Percentiles rank a stretch among this genome's conserved stretches.
phyloP scores from a whole-genome alignment of 495 filamentous ascomycete species.

The Hyaloscypha bicolor region DNA sequence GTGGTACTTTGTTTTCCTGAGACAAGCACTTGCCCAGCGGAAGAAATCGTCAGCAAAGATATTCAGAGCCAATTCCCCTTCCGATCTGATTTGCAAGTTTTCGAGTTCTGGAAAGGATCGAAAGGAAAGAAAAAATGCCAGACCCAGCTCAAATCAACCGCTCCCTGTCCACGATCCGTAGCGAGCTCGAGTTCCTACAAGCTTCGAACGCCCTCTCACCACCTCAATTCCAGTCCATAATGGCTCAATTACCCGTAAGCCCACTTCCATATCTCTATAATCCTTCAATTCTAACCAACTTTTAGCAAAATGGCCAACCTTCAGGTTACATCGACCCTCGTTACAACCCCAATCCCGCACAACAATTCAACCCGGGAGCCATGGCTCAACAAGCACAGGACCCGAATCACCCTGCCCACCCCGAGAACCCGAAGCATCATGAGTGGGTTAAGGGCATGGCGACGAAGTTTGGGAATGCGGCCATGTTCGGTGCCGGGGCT shows the following conservation, averaged over 20 bases:
- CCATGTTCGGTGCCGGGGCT: slow-evolving; percentile 38
- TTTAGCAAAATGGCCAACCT: slow-evolving; percentile 32
- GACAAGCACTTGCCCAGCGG: background rate
- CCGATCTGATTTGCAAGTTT: background rate
- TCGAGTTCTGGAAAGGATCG: background rate
- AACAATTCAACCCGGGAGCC: slow-evolving; percentile 25
- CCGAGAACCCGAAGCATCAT: slow-evolving; percentile 36
- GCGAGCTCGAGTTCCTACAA: slow-evolving; percentile 40
- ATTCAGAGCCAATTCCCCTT: too few relatives aligned
- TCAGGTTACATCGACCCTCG: slow-evolving; percentile 35
- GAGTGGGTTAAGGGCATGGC: slow-evolving; percentile 37
- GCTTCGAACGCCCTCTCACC: slow-evolving; percentile 32
- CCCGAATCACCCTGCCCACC: slow-evolving; percentile 37
- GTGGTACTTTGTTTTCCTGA: slow-evolving; percentile 3
- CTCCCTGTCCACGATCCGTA: slow-evolving; percentile 39
- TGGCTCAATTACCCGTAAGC: slow-evolving; percentile 38
- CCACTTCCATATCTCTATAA: background rate
- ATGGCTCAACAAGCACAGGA: slow-evolving; percentile 37
- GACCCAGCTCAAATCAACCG: slow-evolving; percentile 37
- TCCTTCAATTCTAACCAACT: background rate
- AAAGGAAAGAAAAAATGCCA: slow-evolving; percentile 28
- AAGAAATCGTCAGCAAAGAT: too few relatives aligned
- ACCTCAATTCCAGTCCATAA: slow-evolving; percentile 36
- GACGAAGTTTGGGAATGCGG: slow-evolving; percentile 36
- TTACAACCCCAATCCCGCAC: slow-evolving; percentile 25